Percentiles rank a stretch among this genome's conserved stretches.
Evolutionary conservation across 2,329 filamentous ascomycete genomes (phyloP).

Genomic region (Rhytidhysteron rufulum): DNA sequence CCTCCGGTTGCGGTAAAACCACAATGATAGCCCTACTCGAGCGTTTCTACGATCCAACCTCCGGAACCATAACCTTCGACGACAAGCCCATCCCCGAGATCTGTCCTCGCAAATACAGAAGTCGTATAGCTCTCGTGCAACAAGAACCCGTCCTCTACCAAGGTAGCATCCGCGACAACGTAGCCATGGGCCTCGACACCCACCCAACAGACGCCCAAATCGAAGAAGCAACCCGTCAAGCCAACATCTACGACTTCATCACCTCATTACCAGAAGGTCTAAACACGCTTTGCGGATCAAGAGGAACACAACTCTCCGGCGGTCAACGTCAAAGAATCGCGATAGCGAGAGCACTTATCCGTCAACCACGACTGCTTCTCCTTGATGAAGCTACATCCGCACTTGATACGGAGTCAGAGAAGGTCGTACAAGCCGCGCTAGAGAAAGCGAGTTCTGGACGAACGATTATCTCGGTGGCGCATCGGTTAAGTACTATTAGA

Average conservation of each 20-base stretch:
- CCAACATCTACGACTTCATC: conserved; percentile 54
- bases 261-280: conserved; percentile 50
- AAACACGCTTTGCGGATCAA: conserved; percentile 46
- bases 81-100: conserved; percentile 23
- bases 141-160: conserved; percentile 42
- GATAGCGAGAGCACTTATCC: conserved; percentile 53
- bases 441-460: conserved; percentile 47
- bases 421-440: conserved; percentile 63
- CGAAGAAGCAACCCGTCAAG: conserved; percentile 47
- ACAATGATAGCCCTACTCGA: conserved; percentile 45
- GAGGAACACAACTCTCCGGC: conserved; percentile 49
- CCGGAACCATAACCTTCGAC: conserved; percentile 37
- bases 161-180: conserved; percentile 41
- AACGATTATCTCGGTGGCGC: conserved; percentile 37
- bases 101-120: conserved; percentile 27
- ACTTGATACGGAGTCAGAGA: conserved; percentile 63
- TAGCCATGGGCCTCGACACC: conserved; percentile 38
- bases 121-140: conserved; percentile 33
- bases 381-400: conserved; percentile 56
- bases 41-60: conserved; percentile 43
- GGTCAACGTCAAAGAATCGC: conserved; percentile 56
- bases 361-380: conserved; percentile 49
- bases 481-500: conserved; percentile 30
- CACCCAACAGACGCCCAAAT: conserved; percentile 38
- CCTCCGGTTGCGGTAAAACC: conserved; percentile 47